Base-by-base conservation (phyloP, 345 rosid genomes). In the Stellera chamaejasme region DNA sequence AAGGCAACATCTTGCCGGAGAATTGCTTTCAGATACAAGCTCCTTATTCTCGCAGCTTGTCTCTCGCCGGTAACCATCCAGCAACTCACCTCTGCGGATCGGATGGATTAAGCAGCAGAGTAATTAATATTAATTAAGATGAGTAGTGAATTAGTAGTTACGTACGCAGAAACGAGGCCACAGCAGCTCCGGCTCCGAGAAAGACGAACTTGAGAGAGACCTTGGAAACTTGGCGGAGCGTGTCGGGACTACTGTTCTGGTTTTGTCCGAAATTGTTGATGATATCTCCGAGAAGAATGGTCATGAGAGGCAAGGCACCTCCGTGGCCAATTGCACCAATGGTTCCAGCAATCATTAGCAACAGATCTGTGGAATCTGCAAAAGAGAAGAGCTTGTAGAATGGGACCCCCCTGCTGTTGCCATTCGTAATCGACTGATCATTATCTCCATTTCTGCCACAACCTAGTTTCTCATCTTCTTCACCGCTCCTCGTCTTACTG, bases 31-130 rank as follows among this genome's bases (percentile, higher is more conserved):
- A 90, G 56, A 75, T 90, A 90, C 68, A 81, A 56, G 36, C 69
- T 73, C 52, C 97, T 72, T 57, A 90, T 84, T 52, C 91, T 69
- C 0, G 84, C 75, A 44, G 97, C 90, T 58, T 90, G 96, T 59
- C 94, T 78, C 62, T 90, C 97, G 47, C 97, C 97, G 1, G 96
- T 74, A 14, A 87, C 73, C 89, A 87, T 90, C 97, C 96, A 90
- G 48, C 85, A 82, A 57, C 80, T 54, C 56, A 90, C 85, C 83
- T 90, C 97, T 90, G 79, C 11, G 27, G n/a, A n/a, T n/a, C n/a
- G n/a, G n/a, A n/a, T n/a, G n/a, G n/a, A n/a, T 19, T 19, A 19
- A 19, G 23, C 23, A 19, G 23, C 23, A 1, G 23, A 19, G 23
- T 19, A 1, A 19, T 19, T 19, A 19, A 19, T 19, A 19, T 19